Evolutionary conservation across 176 grass and related monocot species (phyloP), one percentile per base, ranked within the genome.

Genomic region (Carex scoparia): DNA sequence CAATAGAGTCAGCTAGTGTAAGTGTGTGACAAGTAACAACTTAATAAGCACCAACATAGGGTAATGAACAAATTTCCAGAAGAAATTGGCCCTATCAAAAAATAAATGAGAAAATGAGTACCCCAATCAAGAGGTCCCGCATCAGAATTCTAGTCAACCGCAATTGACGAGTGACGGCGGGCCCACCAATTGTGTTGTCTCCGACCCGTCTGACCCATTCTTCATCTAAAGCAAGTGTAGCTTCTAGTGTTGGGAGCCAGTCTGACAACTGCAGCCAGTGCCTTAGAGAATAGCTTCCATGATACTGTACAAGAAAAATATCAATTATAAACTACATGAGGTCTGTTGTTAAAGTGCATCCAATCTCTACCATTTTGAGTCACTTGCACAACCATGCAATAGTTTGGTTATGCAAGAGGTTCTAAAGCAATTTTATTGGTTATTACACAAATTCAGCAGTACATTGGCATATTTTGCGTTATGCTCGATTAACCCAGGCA

Each of bases 101-200:
- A 67, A 44, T 71, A 64, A 14, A 85, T 53, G 5, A 42, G 46
- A 77, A 79, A 37, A 70, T 31, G 81, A 85, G 88, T 93, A 98
- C 95, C 88, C 88, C 95, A 92, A 98, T 98, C 77, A 98, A 87
- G 87, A 98, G 91, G 87, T 98, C 91, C 86, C 93, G 92, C 95
- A 98, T 98, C 89, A 98, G 80, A 92, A 98, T 94, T 85, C 93
- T 91, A 31, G 89, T 98, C 69, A 95, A 60, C 19, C 95, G 89
- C 42, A 93, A 83, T 55, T 95, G 93, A 44, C 93, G 88, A 46
- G 91, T 93, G 61, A 98, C 88, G 86, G 91, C 91, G 73, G 95
- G 93, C 49, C 93, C 93, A 83, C 95, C 93, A 77, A 91, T 85
- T 12, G 91, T 89, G 71, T 93, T 92, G 84, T 98, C 95, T 51